phyloP scores from a whole-genome alignment of 257 asterid species.

The Nicotiana sylvestris region DNA sequence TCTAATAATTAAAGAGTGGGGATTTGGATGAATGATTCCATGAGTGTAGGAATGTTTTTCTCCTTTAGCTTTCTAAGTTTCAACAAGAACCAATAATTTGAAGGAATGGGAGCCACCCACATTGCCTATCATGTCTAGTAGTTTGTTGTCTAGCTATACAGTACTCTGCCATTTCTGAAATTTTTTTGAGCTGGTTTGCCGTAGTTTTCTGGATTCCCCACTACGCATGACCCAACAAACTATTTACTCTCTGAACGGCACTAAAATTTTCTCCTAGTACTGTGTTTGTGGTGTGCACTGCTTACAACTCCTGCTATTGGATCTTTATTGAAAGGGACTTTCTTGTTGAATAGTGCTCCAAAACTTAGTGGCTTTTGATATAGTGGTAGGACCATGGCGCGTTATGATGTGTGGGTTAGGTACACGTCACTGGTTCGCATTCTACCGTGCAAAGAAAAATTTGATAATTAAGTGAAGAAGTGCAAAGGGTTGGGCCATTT shows the following conservation, averaged over 20 bases:
- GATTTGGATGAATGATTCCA: background rate
- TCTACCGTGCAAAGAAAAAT: too few relatives aligned
- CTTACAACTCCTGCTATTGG: background rate
- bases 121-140: background rate
- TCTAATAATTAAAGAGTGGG: background rate
- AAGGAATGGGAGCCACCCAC: background rate
- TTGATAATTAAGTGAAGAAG: too few relatives aligned
- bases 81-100: background rate
- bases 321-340: background rate
- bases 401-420: too few relatives aligned
- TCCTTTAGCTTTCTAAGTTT: background rate
- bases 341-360: background rate
- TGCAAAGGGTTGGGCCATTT: too few relatives aligned
- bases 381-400: too few relatives aligned
- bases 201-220: background rate
- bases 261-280: background rate
- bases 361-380: background rate
- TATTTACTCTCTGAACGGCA: background rate
- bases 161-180: background rate
- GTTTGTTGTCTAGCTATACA: background rate
- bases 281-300: background rate
- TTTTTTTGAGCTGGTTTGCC: background rate
- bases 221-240: background rate
- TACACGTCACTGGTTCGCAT: too few relatives aligned
- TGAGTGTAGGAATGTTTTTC: background rate